Percentiles rank a stretch among this genome's conserved stretches.
These are phyloP conservation scores for Pichia sp. DNA, from an alignment of 1,139 yeast species.

Conservation along the genomic window DNA sequence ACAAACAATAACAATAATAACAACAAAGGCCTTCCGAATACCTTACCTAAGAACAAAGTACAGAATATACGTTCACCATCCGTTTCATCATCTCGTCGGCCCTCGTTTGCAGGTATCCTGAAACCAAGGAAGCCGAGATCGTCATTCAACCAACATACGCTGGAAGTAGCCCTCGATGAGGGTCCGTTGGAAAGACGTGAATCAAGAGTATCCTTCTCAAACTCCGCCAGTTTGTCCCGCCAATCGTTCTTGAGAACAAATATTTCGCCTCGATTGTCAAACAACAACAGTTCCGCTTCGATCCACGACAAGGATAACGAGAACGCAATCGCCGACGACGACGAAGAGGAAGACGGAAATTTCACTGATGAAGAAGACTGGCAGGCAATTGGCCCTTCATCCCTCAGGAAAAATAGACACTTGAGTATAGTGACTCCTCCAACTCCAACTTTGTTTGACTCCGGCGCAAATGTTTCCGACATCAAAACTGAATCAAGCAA, in stretches of 20 bases:
- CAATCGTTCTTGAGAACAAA: conserved; percentile 33
- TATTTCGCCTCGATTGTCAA: conserved; percentile 19
- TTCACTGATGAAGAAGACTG: conserved; percentile 84
- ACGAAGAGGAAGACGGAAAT: conserved; percentile 17
- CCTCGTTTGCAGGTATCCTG: conserved; percentile 31
- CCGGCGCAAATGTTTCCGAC: neutral
- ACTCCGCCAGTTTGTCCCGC: conserved; percentile 30
- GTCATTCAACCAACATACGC: conserved; percentile 30
- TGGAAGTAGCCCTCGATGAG: conserved; percentile 32
- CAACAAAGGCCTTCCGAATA: neutral
- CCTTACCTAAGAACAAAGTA: conserved; percentile 3
- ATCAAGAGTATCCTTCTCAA: conserved; percentile 33
- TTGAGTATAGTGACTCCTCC: conserved; percentile 24
- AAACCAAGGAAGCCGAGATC: conserved; percentile 32
- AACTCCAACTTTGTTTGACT: conserved; percentile 12
- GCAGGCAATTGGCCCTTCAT: conserved; percentile 80
- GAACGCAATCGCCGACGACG: conserved; percentile 11
- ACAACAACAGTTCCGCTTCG: conserved; percentile 24
- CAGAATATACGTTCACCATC: conserved; percentile 23
- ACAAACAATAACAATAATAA: neutral
- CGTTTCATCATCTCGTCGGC: conserved; percentile 25
- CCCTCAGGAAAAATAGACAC: conserved; percentile 40
- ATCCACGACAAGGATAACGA: conserved; percentile 14
- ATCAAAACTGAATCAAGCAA: conserved; percentile 6
- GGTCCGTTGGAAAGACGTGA: conserved; percentile 30